Evolutionary conservation across 192 early-diverging fungal genomes (phyloP), one percentile per base, ranked within the genome.

Genomic region (Paraglomus brasilianum): DNA sequence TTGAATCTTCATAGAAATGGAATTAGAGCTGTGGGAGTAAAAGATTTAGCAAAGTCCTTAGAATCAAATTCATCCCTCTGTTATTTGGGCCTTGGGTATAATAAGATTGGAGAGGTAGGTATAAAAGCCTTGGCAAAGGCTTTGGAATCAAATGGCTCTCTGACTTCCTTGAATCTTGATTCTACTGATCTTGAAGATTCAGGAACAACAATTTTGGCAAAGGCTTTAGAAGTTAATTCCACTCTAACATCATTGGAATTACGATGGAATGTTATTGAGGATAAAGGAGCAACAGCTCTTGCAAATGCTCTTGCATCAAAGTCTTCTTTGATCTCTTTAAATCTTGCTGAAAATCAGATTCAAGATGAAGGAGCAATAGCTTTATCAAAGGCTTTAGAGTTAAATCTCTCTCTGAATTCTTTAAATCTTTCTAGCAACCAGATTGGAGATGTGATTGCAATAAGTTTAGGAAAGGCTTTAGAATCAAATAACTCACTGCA

Each of bases 161-260:
- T 60, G 30, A 60, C 22, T n/a, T 42, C n/a, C 43, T 24, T 60
- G 24, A 42, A 60, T n/a, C 24, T 60, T 13, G 11, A n/a, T n/a
- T 0, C 39, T 42, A 60, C 39, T 42, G 39, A 17, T 38, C 21
- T 60, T 42, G 58, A 42, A 24, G 30, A 60, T 42, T 42, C 11
- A 8, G 58, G 21, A 3, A 42, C 58, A 15, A 6, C 17, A n/a
- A 42, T 42, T 2, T 42, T 60, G 19, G 39, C 58, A 8, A n/a
- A 60, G 22, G 17, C 58, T 14, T 42, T 60, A 38, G 43, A 60
- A 42, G 30, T 30, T 42, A 60, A 60, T 42, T 60, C 58, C 5
- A 60, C 58, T 30, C n/a, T 60, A 42, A 36, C 58, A n/a, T 42
- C 2, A 14, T 6, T 60, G 58, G 1, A 60, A 7, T 24, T 60